Evolutionary conservation across 2,329 filamentous ascomycete species (phyloP).

Genomic region (Rhexocercosporidium sp.): DNA sequence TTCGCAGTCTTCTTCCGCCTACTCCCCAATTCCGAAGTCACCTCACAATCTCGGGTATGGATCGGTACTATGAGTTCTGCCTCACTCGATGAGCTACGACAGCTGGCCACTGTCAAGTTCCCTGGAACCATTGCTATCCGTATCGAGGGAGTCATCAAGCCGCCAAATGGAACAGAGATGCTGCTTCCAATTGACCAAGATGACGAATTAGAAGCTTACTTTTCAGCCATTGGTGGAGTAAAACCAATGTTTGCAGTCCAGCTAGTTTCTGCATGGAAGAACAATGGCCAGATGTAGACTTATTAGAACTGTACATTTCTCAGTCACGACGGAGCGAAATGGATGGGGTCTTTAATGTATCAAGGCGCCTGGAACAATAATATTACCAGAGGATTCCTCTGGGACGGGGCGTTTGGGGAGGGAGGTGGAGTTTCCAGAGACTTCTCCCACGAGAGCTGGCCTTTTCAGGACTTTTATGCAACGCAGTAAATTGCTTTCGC

Average conservation of each 20-base stretch:
- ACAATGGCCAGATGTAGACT: slow-evolving; percentile 22
- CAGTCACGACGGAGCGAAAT: neutral
- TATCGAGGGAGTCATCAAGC: slow-evolving; percentile 70
- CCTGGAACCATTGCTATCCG: slow-evolving; percentile 62
- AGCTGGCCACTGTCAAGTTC: slow-evolving; percentile 64
- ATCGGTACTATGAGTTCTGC: slow-evolving; percentile 62
- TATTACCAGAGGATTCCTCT: neutral
- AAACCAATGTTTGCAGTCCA: slow-evolving; percentile 43
- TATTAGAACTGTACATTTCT: neutral
- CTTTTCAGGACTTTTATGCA: neutral
- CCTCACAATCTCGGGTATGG: slow-evolving; percentile 62
- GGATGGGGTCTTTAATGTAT: neutral
- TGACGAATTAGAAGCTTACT: slow-evolving; percentile 73
- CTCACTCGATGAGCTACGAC: slow-evolving; percentile 66
- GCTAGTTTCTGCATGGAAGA: slow-evolving; percentile 41
- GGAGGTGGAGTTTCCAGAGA: neutral
- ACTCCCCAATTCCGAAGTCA: slow-evolving; percentile 64
- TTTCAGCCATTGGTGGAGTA: slow-evolving; percentile 56
- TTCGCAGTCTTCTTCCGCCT: slow-evolving; percentile 73
- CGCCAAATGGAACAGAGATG: slow-evolving; percentile 60
- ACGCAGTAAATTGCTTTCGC: neutral
- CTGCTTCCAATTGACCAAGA: slow-evolving; percentile 71
- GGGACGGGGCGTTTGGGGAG: neutral
- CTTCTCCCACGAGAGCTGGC: neutral
- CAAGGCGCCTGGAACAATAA: neutral